Conservation (phyloP, 2,329 filamentous ascomycete species). For the Colletotrichum magnum region DNA sequence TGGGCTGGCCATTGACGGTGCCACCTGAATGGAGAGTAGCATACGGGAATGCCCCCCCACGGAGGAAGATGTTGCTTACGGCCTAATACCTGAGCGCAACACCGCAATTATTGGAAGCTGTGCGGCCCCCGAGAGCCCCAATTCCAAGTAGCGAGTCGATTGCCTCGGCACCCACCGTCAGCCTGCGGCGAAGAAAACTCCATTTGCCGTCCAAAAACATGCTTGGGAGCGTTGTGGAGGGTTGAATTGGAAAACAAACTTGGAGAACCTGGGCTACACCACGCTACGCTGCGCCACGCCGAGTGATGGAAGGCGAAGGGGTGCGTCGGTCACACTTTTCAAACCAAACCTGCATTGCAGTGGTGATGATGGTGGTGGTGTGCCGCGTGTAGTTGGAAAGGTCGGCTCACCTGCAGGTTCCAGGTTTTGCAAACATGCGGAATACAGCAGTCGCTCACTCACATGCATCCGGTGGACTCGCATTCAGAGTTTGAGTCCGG, state of each 20-base stretch:
- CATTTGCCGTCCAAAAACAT: conserved; percentile 10
- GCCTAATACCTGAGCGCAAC: background rate
- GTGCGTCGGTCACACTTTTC: conserved; percentile 35
- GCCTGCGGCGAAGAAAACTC: background rate
- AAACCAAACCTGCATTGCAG: conserved; percentile 36
- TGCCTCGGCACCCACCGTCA: conserved; percentile 1
- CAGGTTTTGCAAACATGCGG: conserved; percentile 14
- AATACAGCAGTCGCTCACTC: conserved; percentile 1
- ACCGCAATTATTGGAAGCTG: background rate
- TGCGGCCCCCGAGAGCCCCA: conserved; percentile 8
- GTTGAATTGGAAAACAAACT: background rate
- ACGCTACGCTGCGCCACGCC: conserved; percentile 12
- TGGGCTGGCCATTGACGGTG: background rate
- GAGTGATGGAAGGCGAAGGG: conserved; percentile 31
- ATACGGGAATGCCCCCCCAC: background rate
- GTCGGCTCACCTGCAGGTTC: conserved; percentile 12
- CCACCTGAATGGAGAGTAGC: conserved; percentile 31
- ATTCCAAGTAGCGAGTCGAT: background rate
- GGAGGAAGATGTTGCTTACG: conserved; percentile 6
- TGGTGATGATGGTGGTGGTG: conserved; percentile 5
- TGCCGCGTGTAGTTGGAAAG: conserved; percentile 4
- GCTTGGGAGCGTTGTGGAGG: background rate
- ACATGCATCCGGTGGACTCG: conserved; percentile 11
- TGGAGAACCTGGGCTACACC: background rate
- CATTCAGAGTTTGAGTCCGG: background rate